Base-by-base conservation (phyloP, 768 basidiomycete genomes). In the Leccinum truebloodii region DNA sequence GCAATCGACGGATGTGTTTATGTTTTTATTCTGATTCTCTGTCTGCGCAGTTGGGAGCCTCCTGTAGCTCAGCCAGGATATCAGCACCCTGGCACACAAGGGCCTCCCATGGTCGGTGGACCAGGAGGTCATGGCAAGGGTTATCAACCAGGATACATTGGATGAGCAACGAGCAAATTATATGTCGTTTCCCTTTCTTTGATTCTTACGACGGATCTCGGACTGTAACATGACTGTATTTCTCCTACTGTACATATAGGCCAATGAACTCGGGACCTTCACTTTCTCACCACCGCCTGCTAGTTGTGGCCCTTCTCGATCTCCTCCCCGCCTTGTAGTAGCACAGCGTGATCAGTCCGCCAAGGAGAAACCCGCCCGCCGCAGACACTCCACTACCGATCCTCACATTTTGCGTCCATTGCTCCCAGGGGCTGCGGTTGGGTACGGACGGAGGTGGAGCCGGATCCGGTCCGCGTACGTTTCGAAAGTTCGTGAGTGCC, bases 401-500 rank as follows among this genome's bases (percentile, higher is more conserved):
- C 51, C 10, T 55, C 41, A 65, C 68, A 46, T 62, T 57, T 12
- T 63, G 39, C 8, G 62, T 61, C 66, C 67, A 67, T 8, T 65
- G 64, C 1, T 35, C 57, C 12, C 64, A 53, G 14, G 37, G 26
- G 34, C 51, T 62, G 54, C 52, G 35, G 2, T 18, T 50, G 46
- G 34, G 55, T 32, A 65, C 28, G 18, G 55, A 65, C 10, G 71
- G 71, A n/a, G 66, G 55, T 3, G 71, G 72, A 6, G 73, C 68
- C 24, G 54, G n/a, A 58, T 83, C 81, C n/a, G 67, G 60, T 37
- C 83, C 84, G 16, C 83, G 79, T 34, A 67, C 67, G 10, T 62
- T 55, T 57, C 72, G 74, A 62, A 86, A 85, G 20, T 77, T 73
- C 22, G 55, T 58, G 26, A 80, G 63, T 18, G 82, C 74, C 2